phyloP scores from a whole-genome alignment of 2,329 filamentous ascomycete species.

The Ilyonectria mors-panacis region DNA sequence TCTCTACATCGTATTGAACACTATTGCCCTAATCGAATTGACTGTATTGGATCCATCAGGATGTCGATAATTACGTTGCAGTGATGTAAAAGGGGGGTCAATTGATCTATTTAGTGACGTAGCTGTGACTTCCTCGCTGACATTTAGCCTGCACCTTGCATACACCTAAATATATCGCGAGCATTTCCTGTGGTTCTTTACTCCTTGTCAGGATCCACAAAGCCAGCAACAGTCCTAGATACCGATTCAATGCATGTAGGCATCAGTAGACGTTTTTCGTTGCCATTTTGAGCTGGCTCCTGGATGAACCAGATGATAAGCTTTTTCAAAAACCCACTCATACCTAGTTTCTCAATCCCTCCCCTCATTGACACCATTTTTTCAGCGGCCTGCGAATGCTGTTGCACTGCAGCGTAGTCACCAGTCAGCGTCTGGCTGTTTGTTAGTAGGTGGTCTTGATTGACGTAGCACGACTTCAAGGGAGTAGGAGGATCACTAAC shows the following conservation, averaged over 20 bases:
- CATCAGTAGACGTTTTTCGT: background rate
- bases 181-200: background rate
- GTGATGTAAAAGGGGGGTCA: too few relatives aligned
- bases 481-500: background rate
- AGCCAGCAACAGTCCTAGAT: background rate
- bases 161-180: too few relatives aligned
- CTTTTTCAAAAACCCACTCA: slow-evolving; percentile 14
- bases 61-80: too few relatives aligned
- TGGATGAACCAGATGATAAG: slow-evolving; percentile 18
- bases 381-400: slow-evolving; percentile 14
- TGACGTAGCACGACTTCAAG: too few relatives aligned
- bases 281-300: background rate
- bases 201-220: background rate
- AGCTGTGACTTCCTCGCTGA: too few relatives aligned
- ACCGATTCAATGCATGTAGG: background rate
- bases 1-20: too few relatives aligned
- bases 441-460: background rate
- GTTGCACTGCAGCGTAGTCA: background rate
- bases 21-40: too few relatives aligned
- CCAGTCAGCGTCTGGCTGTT: background rate
- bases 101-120: too few relatives aligned
- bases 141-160: too few relatives aligned
- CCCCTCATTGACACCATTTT: slow-evolving; percentile 20
- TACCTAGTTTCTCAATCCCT: background rate
- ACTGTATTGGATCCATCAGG: too few relatives aligned